phyloP scores from a whole-genome alignment of 139 green algal genomes.

The Diplosphaera chodatii region DNA sequence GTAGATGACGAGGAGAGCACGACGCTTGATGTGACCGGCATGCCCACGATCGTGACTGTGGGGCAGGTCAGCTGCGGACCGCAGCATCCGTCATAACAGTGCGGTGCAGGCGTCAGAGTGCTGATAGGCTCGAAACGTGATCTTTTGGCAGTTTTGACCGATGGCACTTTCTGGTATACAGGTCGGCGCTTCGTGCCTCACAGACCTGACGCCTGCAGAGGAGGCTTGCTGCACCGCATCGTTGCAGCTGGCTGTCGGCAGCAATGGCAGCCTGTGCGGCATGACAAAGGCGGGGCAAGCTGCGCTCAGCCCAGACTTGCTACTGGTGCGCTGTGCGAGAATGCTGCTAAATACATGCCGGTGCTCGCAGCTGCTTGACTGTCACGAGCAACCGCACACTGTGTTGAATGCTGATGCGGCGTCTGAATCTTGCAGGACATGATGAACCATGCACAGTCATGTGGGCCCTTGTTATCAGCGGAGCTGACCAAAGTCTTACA shows the following conservation, averaged over 20 bases:
- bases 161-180: conserved; percentile 1
- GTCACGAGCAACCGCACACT: too few relatives aligned
- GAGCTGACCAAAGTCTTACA: background rate
- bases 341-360: too few relatives aligned
- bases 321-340: conserved; percentile 17
- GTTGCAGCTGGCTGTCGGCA: conserved; percentile 29
- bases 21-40: conserved; percentile 31
- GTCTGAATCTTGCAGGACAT: background rate
- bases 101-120: too few relatives aligned
- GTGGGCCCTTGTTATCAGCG: background rate
- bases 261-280: conserved; percentile 21
- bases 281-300: conserved; percentile 26
- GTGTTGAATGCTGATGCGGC: too few relatives aligned
- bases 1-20: conserved; percentile 54
- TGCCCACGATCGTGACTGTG: conserved; percentile 52
- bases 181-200: conserved; percentile 8
- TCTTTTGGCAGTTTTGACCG: too few relatives aligned
- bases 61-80: conserved; percentile 52
- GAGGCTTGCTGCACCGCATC: conserved; percentile 17
- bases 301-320: conserved; percentile 3
- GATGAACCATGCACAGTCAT: background rate
- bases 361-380: too few relatives aligned
- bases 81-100: too few relatives aligned
- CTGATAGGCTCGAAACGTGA: too few relatives aligned
- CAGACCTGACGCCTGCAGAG: conserved; percentile 30